Conservation (phyloP, 2,329 filamentous ascomycete genomes). For the Diaporthe australafricana region DNA sequence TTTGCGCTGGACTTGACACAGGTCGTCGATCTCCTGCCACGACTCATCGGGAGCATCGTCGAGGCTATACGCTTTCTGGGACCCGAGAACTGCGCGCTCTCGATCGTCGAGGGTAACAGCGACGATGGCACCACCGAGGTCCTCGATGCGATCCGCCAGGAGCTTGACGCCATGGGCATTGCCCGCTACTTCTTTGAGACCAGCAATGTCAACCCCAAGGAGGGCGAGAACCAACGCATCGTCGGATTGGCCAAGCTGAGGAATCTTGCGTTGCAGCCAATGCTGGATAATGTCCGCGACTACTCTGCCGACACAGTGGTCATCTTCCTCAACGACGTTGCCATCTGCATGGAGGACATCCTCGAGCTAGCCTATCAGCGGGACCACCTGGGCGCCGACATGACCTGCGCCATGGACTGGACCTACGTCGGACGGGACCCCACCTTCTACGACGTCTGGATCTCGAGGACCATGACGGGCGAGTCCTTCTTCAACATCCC, state of each 20-base stretch:
- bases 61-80: slow-evolving; percentile 56
- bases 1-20: slow-evolving; percentile 63
- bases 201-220: slow-evolving; percentile 56
- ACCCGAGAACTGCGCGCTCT: slow-evolving; percentile 54
- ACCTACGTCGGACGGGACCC: slow-evolving; percentile 55
- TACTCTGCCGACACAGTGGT: slow-evolving; percentile 55
- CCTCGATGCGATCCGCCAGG: slow-evolving; percentile 53
- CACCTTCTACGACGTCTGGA: slow-evolving; percentile 69
- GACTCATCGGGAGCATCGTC: slow-evolving; percentile 57
- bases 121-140: slow-evolving; percentile 62
- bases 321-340: slow-evolving; percentile 67
- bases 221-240: slow-evolving; percentile 55
- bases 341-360: slow-evolving; percentile 65
- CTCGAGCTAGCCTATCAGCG: slow-evolving; percentile 66
- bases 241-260: slow-evolving; percentile 60
- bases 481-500: slow-evolving; percentile 68
- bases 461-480: slow-evolving; percentile 63
- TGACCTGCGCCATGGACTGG: slow-evolving; percentile 72
- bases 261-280: slow-evolving; percentile 62
- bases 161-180: slow-evolving; percentile 52
- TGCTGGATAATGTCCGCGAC: slow-evolving; percentile 46
- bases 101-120: slow-evolving; percentile 58
- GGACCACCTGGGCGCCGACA: slow-evolving; percentile 58
- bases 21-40: slow-evolving; percentile 55
- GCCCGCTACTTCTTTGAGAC: slow-evolving; percentile 55